Evolutionary conservation across 2,329 filamentous ascomycete species (phyloP).

Genomic region (Proliferodiscus dingleyae): DNA sequence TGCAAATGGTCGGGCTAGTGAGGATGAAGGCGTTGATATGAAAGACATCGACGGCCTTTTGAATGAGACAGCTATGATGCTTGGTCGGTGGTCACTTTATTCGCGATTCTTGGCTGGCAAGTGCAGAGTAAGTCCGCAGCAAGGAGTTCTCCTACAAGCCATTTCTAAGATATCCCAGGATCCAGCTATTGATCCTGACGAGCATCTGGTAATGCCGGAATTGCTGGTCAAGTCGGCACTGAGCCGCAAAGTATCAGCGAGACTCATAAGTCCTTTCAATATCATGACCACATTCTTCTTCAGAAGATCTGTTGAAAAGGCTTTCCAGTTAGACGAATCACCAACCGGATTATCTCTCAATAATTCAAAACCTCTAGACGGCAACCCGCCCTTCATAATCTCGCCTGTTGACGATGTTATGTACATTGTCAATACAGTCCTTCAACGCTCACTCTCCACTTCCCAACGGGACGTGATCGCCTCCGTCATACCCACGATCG

Average conservation of each 20-base stretch:
- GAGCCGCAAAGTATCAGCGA: conserved; percentile 68
- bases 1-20: conserved; percentile 56
- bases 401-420: conserved; percentile 97
- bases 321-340: conserved; percentile 91
- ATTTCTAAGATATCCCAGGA: conserved; percentile 41
- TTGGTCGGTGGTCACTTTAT: conserved; percentile 90
- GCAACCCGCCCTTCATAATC: conserved; percentile 84
- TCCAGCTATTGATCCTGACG: conserved; percentile 45
- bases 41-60: conserved; percentile 87
- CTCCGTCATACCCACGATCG: conserved; percentile 72
- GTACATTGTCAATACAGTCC: conserved; percentile 94
- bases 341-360: conserved; percentile 76
- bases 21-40: conserved; percentile 94
- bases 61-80: conserved; percentile 85
- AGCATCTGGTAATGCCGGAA: conserved; percentile 61
- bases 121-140: conserved; percentile 59
- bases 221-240: conserved; percentile 77
- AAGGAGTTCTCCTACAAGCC: conserved; percentile 21
- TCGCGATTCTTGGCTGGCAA: conserved; percentile 83
- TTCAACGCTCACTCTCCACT: conserved; percentile 81
- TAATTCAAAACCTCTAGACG: conserved; percentile 63
- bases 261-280: conserved; percentile 78
- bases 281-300: conserved; percentile 95
- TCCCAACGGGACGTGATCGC: conserved; percentile 74
- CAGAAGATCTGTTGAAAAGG: conserved; percentile 91